phyloP scores from a whole-genome alignment of 805 yeast species.

The Saccharomycopsis microspora region DNA sequence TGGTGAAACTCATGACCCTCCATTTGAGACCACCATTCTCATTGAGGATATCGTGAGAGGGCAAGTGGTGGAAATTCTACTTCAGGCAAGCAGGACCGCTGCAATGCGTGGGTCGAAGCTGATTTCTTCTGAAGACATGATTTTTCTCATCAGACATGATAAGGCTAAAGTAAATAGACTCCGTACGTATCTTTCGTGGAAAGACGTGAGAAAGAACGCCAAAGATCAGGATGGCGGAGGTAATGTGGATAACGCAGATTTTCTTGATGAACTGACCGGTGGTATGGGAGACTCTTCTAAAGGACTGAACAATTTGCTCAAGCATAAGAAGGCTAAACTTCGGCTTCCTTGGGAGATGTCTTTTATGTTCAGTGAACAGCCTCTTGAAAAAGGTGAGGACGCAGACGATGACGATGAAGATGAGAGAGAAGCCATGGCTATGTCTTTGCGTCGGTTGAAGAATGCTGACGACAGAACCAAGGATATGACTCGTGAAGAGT shows the following conservation, averaged over 20 bases:
- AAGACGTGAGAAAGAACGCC: conserved; percentile 82
- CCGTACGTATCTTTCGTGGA: conserved; percentile 90
- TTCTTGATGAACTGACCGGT: conserved; percentile 26
- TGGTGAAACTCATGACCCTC: conserved; percentile 93
- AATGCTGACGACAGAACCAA: conserved; percentile 90
- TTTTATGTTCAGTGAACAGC: conserved; percentile 88
- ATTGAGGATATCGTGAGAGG: conserved; percentile 93
- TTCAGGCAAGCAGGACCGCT: conserved; percentile 73
- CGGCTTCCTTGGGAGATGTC: conserved; percentile 92
- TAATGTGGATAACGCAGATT: conserved; percentile 41
- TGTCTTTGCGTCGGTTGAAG: conserved; percentile 79
- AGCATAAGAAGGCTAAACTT: conserved; percentile 64
- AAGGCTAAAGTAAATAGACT: conserved; percentile 87
- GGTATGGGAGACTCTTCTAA: conserved; percentile 28
- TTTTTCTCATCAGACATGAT: conserved; percentile 85
- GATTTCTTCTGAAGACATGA: conserved; percentile 85
- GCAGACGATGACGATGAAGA: conserved; percentile 71
- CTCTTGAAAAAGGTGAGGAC: conserved; percentile 58
- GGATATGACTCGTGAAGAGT: conserved; percentile 92
- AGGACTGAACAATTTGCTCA: conserved; percentile 32
- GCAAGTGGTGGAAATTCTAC: conserved; percentile 78
- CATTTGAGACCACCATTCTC: conserved; percentile 80
- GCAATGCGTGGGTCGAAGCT: conserved; percentile 70
- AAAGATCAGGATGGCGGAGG: conserved; percentile 59
- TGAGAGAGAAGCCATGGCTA: conserved; percentile 79